phyloP scores from a whole-genome alignment of 208 protist genomes.

The Trichomonas gallinae region DNA sequence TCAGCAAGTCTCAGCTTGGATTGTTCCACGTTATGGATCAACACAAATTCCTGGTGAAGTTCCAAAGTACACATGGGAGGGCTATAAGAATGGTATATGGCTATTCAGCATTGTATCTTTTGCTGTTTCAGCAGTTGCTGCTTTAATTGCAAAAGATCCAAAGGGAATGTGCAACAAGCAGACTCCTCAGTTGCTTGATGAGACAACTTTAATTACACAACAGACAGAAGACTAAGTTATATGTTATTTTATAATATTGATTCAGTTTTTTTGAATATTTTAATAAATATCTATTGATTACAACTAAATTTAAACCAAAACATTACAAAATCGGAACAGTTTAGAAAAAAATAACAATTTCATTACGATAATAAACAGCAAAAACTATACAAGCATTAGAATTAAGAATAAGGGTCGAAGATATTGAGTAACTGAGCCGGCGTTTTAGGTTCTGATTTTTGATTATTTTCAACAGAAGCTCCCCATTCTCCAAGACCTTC shows the following conservation, averaged over 20 bases:
- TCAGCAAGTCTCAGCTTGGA: not conserved
- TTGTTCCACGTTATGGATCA: not conserved
- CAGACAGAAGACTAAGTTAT: too few species aligned
- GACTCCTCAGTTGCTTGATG: too few species aligned
- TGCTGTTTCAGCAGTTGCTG: not conserved
- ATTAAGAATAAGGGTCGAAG: not conserved
- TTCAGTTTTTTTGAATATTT: too few species aligned
- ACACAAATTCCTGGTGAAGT: not conserved
- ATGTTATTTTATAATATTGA: too few species aligned
- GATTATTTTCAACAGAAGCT: not conserved
- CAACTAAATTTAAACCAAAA: too few species aligned
- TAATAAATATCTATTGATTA: too few species aligned
- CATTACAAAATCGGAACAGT: too few species aligned
- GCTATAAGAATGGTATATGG: not conserved
- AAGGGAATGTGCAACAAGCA: too few species aligned
- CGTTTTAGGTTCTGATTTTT: not conserved
- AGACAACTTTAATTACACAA: too few species aligned
- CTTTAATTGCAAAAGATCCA: too few species aligned
- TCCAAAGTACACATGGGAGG: not conserved
- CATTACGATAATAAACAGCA: too few species aligned
- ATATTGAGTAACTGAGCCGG: not conserved
- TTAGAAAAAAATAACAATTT: too few species aligned
- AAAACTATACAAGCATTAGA: not conserved
- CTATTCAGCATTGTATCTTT: not conserved
- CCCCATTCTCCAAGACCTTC: not conserved